Conservation (phyloP, 2,329 filamentous ascomycete species). For the Fusarium illudens region DNA sequence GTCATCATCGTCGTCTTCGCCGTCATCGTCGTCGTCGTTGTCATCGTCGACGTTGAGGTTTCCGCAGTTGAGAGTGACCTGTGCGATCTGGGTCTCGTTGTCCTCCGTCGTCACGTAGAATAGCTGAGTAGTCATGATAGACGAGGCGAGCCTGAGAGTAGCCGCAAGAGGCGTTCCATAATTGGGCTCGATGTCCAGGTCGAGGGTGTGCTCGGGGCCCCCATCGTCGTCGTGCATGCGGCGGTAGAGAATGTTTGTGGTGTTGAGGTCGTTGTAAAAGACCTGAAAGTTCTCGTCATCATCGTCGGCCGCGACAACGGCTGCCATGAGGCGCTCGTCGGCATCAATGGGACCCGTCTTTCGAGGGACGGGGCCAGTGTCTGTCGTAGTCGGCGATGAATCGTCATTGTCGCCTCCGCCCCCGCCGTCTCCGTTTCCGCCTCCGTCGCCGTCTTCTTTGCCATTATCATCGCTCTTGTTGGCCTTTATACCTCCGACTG, state of each 20-base stretch:
- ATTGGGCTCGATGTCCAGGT: constrained; percentile 28
- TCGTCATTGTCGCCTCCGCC: neutral
- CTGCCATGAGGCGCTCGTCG: constrained; percentile 20
- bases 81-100: constrained; percentile 20
- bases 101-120: constrained; percentile 27
- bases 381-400: neutral
- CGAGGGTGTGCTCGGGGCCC: constrained; percentile 15
- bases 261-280: constrained; percentile 36
- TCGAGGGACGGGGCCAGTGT: constrained; percentile 5
- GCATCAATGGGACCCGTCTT: constrained; percentile 29
- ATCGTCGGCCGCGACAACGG: constrained; percentile 12
- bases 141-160: constrained; percentile 3
- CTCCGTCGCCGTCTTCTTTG: neutral
- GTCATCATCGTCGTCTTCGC: neutral
- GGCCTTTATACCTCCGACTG: constrained; percentile 23
- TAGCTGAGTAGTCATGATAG: constrained; percentile 12
- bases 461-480: neutral
- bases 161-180: constrained; percentile 32
- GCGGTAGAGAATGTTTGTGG: constrained; percentile 25
- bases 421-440: neutral
- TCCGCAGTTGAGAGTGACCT: constrained; percentile 24
- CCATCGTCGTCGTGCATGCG: constrained; percentile 15
- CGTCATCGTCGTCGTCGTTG: constrained; percentile 1
- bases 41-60: constrained; percentile 8
- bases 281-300: constrained; percentile 24